Percentiles rank a stretch among this genome's conserved stretches.
Evolutionary conservation across 1,139 yeast species (phyloP).

Genomic region (Candida labiduridarum): DNA sequence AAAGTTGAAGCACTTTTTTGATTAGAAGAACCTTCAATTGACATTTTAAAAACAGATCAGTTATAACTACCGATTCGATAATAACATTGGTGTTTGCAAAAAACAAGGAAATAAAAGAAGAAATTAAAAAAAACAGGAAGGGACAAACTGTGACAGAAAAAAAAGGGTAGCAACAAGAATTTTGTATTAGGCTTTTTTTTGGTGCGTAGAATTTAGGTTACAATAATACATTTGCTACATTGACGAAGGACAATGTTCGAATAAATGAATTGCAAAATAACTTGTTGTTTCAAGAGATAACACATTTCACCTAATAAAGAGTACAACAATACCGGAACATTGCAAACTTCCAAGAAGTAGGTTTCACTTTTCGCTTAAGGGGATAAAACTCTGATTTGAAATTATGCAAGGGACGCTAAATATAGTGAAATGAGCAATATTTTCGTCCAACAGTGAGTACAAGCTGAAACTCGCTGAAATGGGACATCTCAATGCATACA

Average conservation of each 20-base stretch:
- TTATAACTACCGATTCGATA: background rate
- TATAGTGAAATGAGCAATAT: background rate
- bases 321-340: too few relatives aligned
- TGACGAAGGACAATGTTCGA: too few relatives aligned
- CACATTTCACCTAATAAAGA: too few relatives aligned
- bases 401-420: background rate
- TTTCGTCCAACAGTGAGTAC: background rate
- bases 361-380: background rate
- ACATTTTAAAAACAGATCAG: background rate
- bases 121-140: background rate
- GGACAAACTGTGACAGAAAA: background rate
- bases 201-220: too few relatives aligned
- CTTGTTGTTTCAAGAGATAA: background rate
- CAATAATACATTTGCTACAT: too few relatives aligned
- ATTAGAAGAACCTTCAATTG: background rate
- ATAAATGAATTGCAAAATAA: background rate
- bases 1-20: background rate
- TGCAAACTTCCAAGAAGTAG: background rate
- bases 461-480: background rate
- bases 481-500: background rate
- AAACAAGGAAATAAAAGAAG: background rate
- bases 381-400: background rate
- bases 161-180: background rate
- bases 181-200: background rate
- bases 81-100: background rate